phyloP scores from a whole-genome alignment of 2,329 filamentous ascomycete species.

The Botrytis porri region DNA sequence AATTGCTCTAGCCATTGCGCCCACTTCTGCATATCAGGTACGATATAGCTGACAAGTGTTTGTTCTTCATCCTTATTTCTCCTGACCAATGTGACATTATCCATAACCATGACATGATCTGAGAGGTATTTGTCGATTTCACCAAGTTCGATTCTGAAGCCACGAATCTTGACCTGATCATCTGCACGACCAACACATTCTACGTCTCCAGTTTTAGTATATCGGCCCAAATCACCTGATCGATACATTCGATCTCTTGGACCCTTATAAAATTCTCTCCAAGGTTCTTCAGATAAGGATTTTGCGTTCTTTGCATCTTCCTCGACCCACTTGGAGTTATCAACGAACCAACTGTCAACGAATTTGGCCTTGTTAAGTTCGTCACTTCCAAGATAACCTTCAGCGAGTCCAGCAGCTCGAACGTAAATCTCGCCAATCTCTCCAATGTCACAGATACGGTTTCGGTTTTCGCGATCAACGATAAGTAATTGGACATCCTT shows the following conservation, averaged over 20 bases:
- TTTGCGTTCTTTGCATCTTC: constrained; percentile 59
- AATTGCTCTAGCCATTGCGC: constrained; percentile 59
- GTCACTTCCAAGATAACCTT: constrained; percentile 60
- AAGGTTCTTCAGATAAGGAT: constrained; percentile 60
- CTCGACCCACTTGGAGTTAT: constrained; percentile 38
- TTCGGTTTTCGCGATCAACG: constrained; percentile 64
- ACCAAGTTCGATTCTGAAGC: constrained; percentile 90
- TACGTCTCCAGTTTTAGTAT: constrained; percentile 65
- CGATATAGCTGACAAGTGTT: constrained; percentile 84
- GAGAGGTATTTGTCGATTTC: constrained; percentile 87
- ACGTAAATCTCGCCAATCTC: constrained; percentile 84
- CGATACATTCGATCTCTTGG: constrained; percentile 83
- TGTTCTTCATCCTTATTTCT: constrained; percentile 83
- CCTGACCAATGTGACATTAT: constrained; percentile 81
- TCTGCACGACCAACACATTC: constrained; percentile 79
- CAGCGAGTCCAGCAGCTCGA: constrained; percentile 77
- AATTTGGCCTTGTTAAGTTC: constrained; percentile 37
- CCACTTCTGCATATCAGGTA: constrained; percentile 78
- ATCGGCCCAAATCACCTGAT: constrained; percentile 81
- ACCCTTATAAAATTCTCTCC: constrained; percentile 75
- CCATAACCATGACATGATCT: constrained; percentile 70
- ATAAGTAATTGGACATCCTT: constrained; percentile 84
- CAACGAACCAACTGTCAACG: constrained; percentile 38
- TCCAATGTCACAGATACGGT: constrained; percentile 71
- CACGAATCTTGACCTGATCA: constrained; percentile 91